Evolutionary conservation across 495 filamentous ascomycete species (phyloP), one percentile per base, ranked within the genome.

Genomic region (Talaromyces liani): DNA sequence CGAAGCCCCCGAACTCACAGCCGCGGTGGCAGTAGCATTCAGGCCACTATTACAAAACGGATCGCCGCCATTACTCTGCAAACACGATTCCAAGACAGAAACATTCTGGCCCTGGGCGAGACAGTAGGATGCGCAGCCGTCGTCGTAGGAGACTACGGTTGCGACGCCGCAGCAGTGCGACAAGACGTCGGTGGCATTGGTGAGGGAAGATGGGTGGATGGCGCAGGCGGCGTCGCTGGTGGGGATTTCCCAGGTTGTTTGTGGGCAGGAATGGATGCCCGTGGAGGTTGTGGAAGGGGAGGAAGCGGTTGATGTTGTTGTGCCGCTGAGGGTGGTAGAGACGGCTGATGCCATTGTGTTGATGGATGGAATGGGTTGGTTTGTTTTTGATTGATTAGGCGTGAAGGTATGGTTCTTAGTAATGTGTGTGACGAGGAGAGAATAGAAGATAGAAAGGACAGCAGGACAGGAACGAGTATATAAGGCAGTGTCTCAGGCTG

Each of bases 81-180:
- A 60, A 60, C 81, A 84, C 20, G 65, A 24, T 12, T 62, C 65
- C 36, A 84, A 70, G 2, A 72, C 60, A 8, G 59, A 47, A 64
- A 79, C 68, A 31, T 63, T 72, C 61, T 84, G 80, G 12, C 69
- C 77, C 49, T 74, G 71, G 3, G 80, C 80, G 10, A 80, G 77
- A 64, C 81, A 84, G 75, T 82, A 84, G 56, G 79, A 66, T 25
- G 73, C 76, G 71, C 81, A 84, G 66, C 72, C 74, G 71, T 75
- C 67, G 56, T 77, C 70, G 73, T 80, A 82, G 18, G 73, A 72
- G 14, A 71, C 59, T 33, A 80, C 71, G n/a, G 68, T 65, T 24
- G 79, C 75, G 18, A 69, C 41, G 25, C 69, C 69, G 70, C 81
- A 84, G 77, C 81, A 84, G 16, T 70, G 66, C 41, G 70, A 58